Evolutionary conservation across 495 filamentous ascomycete species (phyloP), one percentile per base, ranked within the genome.

Genomic region (Neurospora tetraspora): DNA sequence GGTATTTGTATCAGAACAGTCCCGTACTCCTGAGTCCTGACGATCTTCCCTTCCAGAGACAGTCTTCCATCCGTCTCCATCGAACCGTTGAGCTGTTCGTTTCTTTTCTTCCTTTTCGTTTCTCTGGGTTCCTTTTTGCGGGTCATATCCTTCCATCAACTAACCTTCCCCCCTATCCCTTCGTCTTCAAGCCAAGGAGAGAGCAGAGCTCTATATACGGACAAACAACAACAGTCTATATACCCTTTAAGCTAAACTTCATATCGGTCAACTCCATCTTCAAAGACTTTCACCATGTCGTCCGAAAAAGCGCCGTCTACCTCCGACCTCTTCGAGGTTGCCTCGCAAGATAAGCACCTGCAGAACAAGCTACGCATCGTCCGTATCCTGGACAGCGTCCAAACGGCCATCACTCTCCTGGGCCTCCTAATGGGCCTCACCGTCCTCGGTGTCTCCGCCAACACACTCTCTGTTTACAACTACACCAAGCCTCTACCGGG

Each of bases 391-490:
- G 81, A 87, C 76, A 80, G 76, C 69, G 80, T 80, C 68, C 81
- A 83, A 20, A 34, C 83, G 8, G 86, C 81, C 70, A 78, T 85
- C 39, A 87, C 83, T 6, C 75, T 73, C n/a, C 75, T 89, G n/a
- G 82, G 84, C 27, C 79, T 87, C 9, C 79, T 84, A 31, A 83
- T 84, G 76, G 83, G 82, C 70, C 72, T 88, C 68, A 82, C 82
- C 20, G 80, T 87, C 70, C 79, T 89, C 36, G 85, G 82, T 34
- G 81, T 85, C 7, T 81, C 86, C 5, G 84, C 73, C 75, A 82
- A 89, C 75, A 82, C 83, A 0, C 76, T 88, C 70, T 73, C 79
- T 31, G 82, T 85, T 34, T 88, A 87, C 79, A 77, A 88, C 73
- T 74, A 75, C 36, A 89, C 87, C n/a, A 80, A 83, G 69, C 70